Evolutionary conservation across 2,329 filamentous ascomycete species (phyloP).

Genomic region (Trichophyton schoenleinii): DNA sequence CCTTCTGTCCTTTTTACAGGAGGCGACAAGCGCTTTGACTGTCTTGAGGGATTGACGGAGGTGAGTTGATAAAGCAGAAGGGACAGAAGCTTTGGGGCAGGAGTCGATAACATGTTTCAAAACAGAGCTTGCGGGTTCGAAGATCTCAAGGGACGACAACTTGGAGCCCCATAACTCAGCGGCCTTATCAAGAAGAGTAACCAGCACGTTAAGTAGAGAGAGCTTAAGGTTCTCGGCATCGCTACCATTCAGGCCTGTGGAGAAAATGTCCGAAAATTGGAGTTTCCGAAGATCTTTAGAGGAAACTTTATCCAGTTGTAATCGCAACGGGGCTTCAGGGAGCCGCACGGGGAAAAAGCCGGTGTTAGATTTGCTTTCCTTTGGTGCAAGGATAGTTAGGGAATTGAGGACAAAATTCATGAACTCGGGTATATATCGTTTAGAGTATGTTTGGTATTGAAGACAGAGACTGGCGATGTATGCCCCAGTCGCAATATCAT

Average conservation of each 20-base stretch:
- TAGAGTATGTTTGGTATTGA: constrained; percentile 71
- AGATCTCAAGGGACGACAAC: constrained; percentile 65
- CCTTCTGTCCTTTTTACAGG: constrained; percentile 55
- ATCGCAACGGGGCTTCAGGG: constrained; percentile 26
- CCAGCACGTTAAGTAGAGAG: constrained; percentile 49
- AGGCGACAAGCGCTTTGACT: constrained; percentile 36
- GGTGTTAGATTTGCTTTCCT: constrained; percentile 34
- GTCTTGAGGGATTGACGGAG: constrained; percentile 23
- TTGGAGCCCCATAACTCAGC: constrained; percentile 63
- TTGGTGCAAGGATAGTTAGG: constrained; percentile 53
- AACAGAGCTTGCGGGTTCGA: constrained; percentile 50
- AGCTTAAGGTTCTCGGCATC: constrained; percentile 39
- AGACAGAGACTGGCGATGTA: constrained; percentile 68
- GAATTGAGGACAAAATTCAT: constrained; percentile 70
- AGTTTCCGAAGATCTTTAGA: constrained; percentile 39
- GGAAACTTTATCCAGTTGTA: constrained; percentile 27
- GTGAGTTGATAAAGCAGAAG: constrained; percentile 23
- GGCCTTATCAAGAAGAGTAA: constrained; percentile 54
- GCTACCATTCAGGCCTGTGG: constrained; percentile 12
- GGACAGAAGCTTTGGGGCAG: constrained; percentile 33
- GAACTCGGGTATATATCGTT: constrained; percentile 79
- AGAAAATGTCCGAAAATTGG: constrained; percentile 46
- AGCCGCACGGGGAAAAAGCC: constrained; percentile 52
- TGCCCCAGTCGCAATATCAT: constrained; percentile 59
- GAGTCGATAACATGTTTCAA: constrained; percentile 49